Conservation (phyloP, 495 filamentous ascomycete genomes). For the Penicillium riverlandense region DNA sequence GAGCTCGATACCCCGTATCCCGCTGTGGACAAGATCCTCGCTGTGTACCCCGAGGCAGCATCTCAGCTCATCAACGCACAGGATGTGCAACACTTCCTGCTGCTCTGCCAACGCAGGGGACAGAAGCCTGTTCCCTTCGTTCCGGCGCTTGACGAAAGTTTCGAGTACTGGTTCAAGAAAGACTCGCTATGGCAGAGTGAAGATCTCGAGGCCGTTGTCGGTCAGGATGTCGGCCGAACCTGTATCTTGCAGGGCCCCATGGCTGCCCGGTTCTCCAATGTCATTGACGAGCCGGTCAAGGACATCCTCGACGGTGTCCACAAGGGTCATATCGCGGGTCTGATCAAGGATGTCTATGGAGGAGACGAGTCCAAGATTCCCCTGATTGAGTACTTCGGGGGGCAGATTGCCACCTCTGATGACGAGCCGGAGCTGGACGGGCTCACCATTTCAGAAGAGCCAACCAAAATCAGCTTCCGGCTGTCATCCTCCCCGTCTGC, state of each 20-base stretch:
- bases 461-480: conserved; percentile 70
- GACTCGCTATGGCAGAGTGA: conserved; percentile 99
- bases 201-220: conserved; percentile 91
- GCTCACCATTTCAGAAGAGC: conserved; percentile 67
- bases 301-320: conserved; percentile 90
- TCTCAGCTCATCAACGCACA: conserved; percentile 92
- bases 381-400: conserved; percentile 89
- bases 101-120: conserved; percentile 84
- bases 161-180: conserved; percentile 99
- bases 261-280: conserved; percentile 81
- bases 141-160: conserved; percentile 85
- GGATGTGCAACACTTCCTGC: conserved; percentile 91
- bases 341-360: conserved; percentile 74
- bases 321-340: conserved; percentile 68
- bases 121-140: conserved; percentile 98
- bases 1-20: conserved; percentile 80
- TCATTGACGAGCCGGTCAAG: conserved; percentile 86
- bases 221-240: conserved; percentile 86
- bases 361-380: conserved; percentile 69
- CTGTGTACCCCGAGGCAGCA: conserved; percentile 77
- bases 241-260: conserved; percentile 96
- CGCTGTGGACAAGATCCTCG: conserved; percentile 69
- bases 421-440: conserved; percentile 69
- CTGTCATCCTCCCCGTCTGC: conserved; percentile 64
- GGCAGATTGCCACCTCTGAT: conserved; percentile 51